Conservation (phyloP, 2,329 filamentous ascomycete species). For the Pseudocercospora vitis region DNA sequence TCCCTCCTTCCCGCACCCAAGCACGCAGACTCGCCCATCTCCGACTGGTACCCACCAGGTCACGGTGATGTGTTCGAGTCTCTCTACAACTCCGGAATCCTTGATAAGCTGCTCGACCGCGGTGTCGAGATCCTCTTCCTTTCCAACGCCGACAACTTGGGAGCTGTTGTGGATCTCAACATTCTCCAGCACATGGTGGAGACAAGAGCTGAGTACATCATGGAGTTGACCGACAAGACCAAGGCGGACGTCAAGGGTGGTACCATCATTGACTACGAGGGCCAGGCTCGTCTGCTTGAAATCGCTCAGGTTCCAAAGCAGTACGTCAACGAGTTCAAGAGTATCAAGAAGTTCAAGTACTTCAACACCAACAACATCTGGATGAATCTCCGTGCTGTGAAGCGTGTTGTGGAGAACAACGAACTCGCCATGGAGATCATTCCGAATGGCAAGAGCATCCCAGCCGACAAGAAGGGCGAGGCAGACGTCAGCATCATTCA, state of each 20-base stretch:
- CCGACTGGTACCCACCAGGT: conserved; percentile 97
- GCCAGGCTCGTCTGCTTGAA: conserved; percentile 92
- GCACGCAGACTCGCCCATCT: conserved; percentile 79
- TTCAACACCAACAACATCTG: conserved; percentile 99
- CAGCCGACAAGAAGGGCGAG: conserved; percentile 99
- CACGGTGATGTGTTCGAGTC: conserved; percentile 99
- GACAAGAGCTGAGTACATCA: conserved; percentile 96
- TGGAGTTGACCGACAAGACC: conserved; percentile 99
- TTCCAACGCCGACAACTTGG: conserved; percentile 98
- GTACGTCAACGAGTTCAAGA: conserved; percentile 99
- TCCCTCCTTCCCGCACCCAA: conserved; percentile 95
- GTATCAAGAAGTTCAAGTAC: conserved; percentile 99
- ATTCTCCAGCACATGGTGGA: conserved; percentile 99
- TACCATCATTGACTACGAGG: conserved; percentile 99
- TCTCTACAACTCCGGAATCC: conserved; percentile 96
- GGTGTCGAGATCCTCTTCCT: conserved; percentile 98
- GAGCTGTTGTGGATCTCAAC: conserved; percentile 93
- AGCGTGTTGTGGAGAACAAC: conserved; percentile 97
- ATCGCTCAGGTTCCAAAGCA: conserved; percentile 99
- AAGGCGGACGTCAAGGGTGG: conserved; percentile 99
- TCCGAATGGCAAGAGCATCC: conserved; percentile 97
- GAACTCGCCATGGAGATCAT: conserved; percentile 99
- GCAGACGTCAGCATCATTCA: conserved; percentile 96
- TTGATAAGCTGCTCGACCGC: conserved; percentile 91
- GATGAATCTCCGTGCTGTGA: conserved; percentile 96